These are phyloP conservation scores for Entoloma clypeatum DNA, from an alignment of 1,284 basidiomycete genomes.

Conservation along the genomic window DNA sequence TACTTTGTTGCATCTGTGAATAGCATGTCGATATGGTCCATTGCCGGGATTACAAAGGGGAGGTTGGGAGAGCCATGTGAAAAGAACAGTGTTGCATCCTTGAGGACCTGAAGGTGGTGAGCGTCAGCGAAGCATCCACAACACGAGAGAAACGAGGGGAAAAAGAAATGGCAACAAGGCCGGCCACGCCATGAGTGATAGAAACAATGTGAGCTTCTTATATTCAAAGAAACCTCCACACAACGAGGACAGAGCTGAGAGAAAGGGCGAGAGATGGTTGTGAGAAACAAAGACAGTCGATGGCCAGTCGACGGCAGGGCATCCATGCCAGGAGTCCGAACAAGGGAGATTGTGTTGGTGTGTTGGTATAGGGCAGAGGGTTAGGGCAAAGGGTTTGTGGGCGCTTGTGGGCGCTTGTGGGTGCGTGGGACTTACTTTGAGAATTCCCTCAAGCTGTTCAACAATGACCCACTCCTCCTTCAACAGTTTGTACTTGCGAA, in stretches of 20 bases:
- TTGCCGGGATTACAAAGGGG: constrained; percentile 25
- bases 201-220: too few species aligned
- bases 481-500: constrained; percentile 15
- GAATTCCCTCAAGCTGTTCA: constrained; percentile 1
- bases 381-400: background rate
- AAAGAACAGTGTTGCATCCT: constrained; percentile 23
- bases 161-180: too few species aligned
- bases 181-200: too few species aligned
- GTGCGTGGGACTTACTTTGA: constrained; percentile 2
- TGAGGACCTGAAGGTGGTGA: constrained; percentile 1
- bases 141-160: background rate
- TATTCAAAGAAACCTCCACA: too few species aligned
- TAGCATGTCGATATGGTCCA: constrained; percentile 24
- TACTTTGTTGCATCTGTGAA: constrained; percentile 8
- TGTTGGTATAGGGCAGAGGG: too few species aligned
- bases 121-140: background rate
- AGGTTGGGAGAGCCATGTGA: constrained; percentile 18
- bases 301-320: constrained; percentile 1
- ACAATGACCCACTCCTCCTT: constrained; percentile 21
- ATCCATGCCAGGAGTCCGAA: constrained; percentile 12
- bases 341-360: too few species aligned
- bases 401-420: background rate
- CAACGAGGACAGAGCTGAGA: too few species aligned
- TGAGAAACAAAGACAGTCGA: background rate
- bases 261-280: too few species aligned